Conservation (phyloP, 2,329 filamentous ascomycete genomes). For the Aspergillus ibericus region DNA sequence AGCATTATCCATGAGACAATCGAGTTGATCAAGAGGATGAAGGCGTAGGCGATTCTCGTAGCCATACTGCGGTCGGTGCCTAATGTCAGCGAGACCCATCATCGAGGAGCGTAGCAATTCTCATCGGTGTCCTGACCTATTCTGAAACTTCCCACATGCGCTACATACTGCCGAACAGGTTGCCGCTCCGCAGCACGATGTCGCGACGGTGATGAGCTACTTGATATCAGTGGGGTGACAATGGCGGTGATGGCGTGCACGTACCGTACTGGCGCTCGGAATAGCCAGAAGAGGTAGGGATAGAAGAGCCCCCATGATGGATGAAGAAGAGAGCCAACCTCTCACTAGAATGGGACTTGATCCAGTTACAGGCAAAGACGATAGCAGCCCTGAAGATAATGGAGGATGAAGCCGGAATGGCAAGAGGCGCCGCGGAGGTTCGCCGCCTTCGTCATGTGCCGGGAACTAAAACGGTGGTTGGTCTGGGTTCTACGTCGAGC, state of each 20-base stretch:
- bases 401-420: constrained; percentile 10
- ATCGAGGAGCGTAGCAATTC: background rate
- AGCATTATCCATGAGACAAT: constrained; percentile 99
- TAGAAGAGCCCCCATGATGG: constrained; percentile 81
- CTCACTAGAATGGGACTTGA: background rate
- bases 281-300: constrained; percentile 87
- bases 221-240: constrained; percentile 16
- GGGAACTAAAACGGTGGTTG: background rate
- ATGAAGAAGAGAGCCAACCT: background rate
- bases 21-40: constrained; percentile 93
- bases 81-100: constrained; percentile 23
- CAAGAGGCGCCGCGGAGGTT: background rate
- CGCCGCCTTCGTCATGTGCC: constrained; percentile 23
- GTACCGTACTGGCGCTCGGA: constrained; percentile 81
- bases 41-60: constrained; percentile 92
- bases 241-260: constrained; percentile 36
- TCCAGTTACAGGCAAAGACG: background rate
- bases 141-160: constrained; percentile 94
- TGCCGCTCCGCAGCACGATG: constrained; percentile 93
- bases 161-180: constrained; percentile 96
- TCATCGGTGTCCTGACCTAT: constrained; percentile 62
- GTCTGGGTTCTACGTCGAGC: background rate
- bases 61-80: constrained; percentile 65
- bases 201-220: constrained; percentile 73
- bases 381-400: background rate